phyloP scores from a whole-genome alignment of 495 filamentous ascomycete species.

The Daldinia childiae region DNA sequence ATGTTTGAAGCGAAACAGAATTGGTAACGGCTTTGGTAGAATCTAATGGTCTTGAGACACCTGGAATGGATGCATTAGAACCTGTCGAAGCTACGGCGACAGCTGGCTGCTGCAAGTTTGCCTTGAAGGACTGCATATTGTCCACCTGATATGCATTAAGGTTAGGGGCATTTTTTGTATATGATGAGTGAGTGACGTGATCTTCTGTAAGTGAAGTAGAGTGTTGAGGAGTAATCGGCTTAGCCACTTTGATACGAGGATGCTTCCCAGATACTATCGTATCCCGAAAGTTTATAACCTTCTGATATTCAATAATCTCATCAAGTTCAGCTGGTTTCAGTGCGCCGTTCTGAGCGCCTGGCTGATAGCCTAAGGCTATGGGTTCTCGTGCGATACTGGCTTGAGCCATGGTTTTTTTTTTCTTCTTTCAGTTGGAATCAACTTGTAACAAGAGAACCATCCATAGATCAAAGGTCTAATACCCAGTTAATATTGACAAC shows the following conservation, averaged over 20 bases:
- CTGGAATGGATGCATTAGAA: conserved; percentile 36
- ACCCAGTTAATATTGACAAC: not conserved
- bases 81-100: conserved; percentile 43
- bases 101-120: conserved; percentile 49
- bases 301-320: conserved; percentile 69
- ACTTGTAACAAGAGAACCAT: conserved; percentile 11
- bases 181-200: conserved; percentile 40
- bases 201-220: conserved; percentile 40
- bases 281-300: conserved; percentile 79
- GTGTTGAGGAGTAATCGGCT: conserved; percentile 52
- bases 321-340: conserved; percentile 45
- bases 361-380: conserved; percentile 24
- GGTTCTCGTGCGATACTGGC: conserved; percentile 28
- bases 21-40: conserved; percentile 66
- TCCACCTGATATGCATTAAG: conserved; percentile 45
- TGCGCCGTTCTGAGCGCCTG: conserved; percentile 26
- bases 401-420: conserved; percentile 36
- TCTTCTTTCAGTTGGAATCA: conserved; percentile 7
- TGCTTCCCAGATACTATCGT: conserved; percentile 78
- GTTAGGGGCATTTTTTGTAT: conserved; percentile 42
- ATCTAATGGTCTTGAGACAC: conserved; percentile 46
- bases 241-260: conserved; percentile 69
- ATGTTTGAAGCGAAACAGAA: conserved; percentile 84
- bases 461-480: conserved; percentile 21
- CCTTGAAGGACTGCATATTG: conserved; percentile 51